Percentiles rank a stretch among this genome's conserved stretches.
Conservation (phyloP, 345 rosid species). For the Linum tenue region DNA sequence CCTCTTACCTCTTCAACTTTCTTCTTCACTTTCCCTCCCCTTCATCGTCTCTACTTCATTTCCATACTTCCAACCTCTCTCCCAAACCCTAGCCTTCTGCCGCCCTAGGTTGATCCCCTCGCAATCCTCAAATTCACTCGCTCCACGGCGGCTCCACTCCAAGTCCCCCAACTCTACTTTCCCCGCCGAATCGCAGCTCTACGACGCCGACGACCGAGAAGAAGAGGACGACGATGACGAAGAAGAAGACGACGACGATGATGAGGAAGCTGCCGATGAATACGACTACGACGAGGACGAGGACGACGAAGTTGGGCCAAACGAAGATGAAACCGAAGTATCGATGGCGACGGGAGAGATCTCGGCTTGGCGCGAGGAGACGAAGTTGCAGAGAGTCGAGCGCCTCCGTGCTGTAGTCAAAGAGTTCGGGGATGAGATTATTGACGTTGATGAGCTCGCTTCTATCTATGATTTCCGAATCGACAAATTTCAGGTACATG, state of each 20-base stretch:
- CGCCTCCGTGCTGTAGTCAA: conserved; percentile 53
- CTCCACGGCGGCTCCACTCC: conserved; percentile 23
- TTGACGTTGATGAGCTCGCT: conserved; percentile 69
- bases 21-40: conserved; percentile 13
- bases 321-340: conserved; percentile 44
- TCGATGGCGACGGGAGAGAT: conserved; percentile 20
- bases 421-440: conserved; percentile 62
- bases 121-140: conserved; percentile 5
- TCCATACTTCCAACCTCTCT: conserved; percentile 12
- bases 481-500: conserved; percentile 84
- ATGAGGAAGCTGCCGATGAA: conserved; percentile 52
- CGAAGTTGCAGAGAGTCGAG: conserved; percentile 66
- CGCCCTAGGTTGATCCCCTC: conserved; percentile 26
- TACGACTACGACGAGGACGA: conserved; percentile 32
- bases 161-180: conserved; percentile 35
- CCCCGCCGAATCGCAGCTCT: conserved; percentile 46
- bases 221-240: conserved; percentile 41
- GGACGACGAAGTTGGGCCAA: conserved; percentile 29
- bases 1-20: conserved; percentile 23
- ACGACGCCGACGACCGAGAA: conserved; percentile 44
- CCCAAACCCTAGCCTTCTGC: conserved; percentile 21
- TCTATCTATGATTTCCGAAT: conserved; percentile 75
- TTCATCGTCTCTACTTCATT: conserved; percentile 18
- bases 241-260: conserved; percentile 33
- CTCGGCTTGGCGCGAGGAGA: conserved; percentile 31